These are phyloP conservation scores for Circinella umbellata DNA, from an alignment of 371 early-diverging fungal species.

Conservation along the genomic window DNA sequence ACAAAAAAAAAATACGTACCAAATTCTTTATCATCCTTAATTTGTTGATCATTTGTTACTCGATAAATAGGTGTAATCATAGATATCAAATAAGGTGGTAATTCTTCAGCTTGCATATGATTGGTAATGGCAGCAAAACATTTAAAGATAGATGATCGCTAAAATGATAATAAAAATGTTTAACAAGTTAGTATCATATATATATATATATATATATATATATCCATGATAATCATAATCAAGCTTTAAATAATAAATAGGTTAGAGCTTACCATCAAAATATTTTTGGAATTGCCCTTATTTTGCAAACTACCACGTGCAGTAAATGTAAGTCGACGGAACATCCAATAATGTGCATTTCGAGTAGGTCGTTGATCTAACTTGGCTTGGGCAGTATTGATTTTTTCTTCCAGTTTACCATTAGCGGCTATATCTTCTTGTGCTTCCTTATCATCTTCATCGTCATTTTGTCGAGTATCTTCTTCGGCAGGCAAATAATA, in stretches of 20 bases:
- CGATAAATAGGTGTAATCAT: conserved; percentile 85
- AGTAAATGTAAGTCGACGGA: conserved; percentile 70
- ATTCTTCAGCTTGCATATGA: conserved; percentile 59
- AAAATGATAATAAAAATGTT: background rate
- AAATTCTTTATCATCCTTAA: conserved; percentile 57
- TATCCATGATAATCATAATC: no score
- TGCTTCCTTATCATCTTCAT: conserved; percentile 24
- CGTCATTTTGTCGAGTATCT: conserved; percentile 35
- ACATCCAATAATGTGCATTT: conserved; percentile 62
- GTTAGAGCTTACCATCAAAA: conserved; percentile 20
- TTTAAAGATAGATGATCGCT: conserved; percentile 83
- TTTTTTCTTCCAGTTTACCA: background rate
- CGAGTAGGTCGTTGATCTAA: conserved; percentile 34
- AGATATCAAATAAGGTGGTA: conserved; percentile 68
- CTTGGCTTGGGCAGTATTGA: conserved; percentile 12
- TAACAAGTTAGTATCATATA: background rate
- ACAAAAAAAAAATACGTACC: conserved; percentile 48
- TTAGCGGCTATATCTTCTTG: conserved; percentile 42
- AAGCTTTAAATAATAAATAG: no score
- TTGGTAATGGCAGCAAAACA: conserved; percentile 90
- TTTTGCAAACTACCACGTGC: conserved; percentile 65
- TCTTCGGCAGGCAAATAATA: conserved; percentile 49
- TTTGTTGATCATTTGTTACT: conserved; percentile 74
- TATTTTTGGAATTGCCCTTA: conserved; percentile 25
- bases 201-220: no score